Evolutionary conservation across 2,329 filamentous ascomycete genomes (phyloP).

Genomic region (Stemphylium beticola): DNA sequence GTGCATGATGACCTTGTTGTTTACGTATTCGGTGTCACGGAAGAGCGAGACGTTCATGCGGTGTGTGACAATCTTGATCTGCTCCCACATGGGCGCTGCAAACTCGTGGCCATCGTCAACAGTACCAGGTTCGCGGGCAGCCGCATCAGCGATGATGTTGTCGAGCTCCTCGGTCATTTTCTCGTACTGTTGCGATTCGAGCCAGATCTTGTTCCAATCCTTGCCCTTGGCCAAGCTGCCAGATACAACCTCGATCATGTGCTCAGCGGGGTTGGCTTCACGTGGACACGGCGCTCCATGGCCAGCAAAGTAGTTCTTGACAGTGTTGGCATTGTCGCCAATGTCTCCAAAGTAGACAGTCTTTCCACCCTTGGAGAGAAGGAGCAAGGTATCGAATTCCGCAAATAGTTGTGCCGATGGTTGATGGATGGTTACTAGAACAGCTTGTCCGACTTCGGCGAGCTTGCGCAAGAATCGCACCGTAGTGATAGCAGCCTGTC

Average conservation of each 20-base stretch:
- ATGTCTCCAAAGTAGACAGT: conserved; percentile 82
- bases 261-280: conserved; percentile 78
- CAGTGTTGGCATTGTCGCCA: conserved; percentile 67
- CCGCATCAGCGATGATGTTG: not conserved
- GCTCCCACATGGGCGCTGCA: not conserved
- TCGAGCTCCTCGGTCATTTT: not conserved
- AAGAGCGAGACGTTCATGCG: not conserved
- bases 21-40: not conserved
- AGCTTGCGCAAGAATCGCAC: conserved; percentile 82
- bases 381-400: conserved; percentile 78
- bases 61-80: not conserved
- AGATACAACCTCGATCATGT: conserved; percentile 64
- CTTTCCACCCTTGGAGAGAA: conserved; percentile 73
- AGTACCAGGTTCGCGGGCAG: not conserved
- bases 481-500: conserved; percentile 81
- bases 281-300: conserved; percentile 69
- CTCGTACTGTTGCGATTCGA: not conserved
- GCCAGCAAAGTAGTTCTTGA: conserved; percentile 75
- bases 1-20: not conserved
- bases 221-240: not conserved
- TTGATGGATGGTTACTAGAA: conserved; percentile 93
- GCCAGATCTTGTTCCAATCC: conserved; percentile 1
- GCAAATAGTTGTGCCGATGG: conserved; percentile 90
- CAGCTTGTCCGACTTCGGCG: conserved; percentile 76
- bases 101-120: not conserved